Conservation (phyloP, 1,284 basidiomycete species). For the Binderoboletus segoi region DNA sequence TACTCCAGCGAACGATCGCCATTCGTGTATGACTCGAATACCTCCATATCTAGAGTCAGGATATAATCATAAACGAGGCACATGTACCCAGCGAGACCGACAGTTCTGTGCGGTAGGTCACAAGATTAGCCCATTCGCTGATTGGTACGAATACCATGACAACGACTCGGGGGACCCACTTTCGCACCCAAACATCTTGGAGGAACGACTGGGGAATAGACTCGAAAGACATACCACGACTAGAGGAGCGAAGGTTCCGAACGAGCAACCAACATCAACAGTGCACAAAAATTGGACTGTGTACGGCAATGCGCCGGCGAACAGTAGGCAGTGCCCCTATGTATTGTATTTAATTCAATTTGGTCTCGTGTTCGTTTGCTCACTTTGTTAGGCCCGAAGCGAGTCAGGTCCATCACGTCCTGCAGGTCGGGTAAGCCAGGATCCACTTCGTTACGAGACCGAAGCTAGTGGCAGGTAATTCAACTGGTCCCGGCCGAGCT, state of each 20-base stretch:
- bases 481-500: too few species aligned
- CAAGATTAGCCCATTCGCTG: too few species aligned
- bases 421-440: too few species aligned
- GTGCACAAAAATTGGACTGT: not conserved
- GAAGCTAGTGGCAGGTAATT: too few species aligned
- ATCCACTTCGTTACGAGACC: too few species aligned
- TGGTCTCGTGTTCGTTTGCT: too few species aligned
- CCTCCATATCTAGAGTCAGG: not conserved
- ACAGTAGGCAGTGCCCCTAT: too few species aligned
- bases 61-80: not conserved
- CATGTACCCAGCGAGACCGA: not conserved
- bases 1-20: not conserved
- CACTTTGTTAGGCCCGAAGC: too few species aligned
- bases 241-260: not conserved
- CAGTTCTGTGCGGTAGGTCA: not conserved
- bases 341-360: too few species aligned
- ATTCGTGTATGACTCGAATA: not conserved
- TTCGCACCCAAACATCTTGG: not conserved
- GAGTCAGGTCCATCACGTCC: too few species aligned
- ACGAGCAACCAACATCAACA: not conserved
- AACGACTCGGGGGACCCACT: not conserved
- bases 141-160: not conserved
- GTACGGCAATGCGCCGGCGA: too few species aligned
- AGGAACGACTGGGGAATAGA: not conserved
- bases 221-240: not conserved